A percentile compares a stretch with the other conserved stretches of the same genome.
phyloP scores from a whole-genome alignment of 345 rosid genomes.

The Lepidium didymum region DNA sequence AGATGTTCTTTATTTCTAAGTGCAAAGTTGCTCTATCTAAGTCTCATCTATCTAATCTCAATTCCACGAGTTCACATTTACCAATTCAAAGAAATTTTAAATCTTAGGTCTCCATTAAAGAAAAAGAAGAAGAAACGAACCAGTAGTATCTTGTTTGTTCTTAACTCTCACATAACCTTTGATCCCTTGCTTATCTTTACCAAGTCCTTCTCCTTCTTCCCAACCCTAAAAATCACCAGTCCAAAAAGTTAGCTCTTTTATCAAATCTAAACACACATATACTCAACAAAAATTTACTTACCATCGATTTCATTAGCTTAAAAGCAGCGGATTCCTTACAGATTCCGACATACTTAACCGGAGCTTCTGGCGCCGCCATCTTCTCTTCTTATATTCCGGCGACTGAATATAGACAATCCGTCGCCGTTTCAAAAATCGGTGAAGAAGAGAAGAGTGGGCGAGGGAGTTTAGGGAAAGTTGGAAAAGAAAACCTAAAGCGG shows the following conservation, averaged over 20 bases:
- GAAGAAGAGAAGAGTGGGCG: constrained; percentile 26
- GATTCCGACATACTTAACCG: constrained; percentile 80
- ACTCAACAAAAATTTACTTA: background rate
- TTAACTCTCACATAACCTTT: constrained; percentile 78
- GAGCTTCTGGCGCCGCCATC: constrained; percentile 94
- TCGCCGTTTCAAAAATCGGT: constrained; percentile 29
- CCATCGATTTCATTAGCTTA: constrained; percentile 98
- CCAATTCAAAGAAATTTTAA: background rate
- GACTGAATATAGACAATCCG: constrained; percentile 20
- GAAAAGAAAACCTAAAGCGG: constrained; percentile 27
- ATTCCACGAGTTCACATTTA: background rate
- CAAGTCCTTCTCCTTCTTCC: constrained; percentile 99
- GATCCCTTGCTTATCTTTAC: constrained; percentile 97
- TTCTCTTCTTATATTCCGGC: constrained; percentile 17
- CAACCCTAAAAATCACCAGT: constrained; percentile 54
- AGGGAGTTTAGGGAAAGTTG: background rate
- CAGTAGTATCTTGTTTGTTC: constrained; percentile 83
- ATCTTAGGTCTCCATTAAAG: background rate
- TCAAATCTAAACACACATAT: background rate
- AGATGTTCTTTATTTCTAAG: too few relatives aligned
- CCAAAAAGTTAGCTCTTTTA: background rate
- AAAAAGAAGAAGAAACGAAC: constrained; percentile 31
- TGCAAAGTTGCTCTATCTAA: background rate
- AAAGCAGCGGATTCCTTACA: constrained; percentile 77
- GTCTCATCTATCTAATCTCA: background rate